Evolutionary conservation across 2,329 filamentous ascomycete genomes (phyloP).

Genomic region (Hymenoscyphus occultus): DNA sequence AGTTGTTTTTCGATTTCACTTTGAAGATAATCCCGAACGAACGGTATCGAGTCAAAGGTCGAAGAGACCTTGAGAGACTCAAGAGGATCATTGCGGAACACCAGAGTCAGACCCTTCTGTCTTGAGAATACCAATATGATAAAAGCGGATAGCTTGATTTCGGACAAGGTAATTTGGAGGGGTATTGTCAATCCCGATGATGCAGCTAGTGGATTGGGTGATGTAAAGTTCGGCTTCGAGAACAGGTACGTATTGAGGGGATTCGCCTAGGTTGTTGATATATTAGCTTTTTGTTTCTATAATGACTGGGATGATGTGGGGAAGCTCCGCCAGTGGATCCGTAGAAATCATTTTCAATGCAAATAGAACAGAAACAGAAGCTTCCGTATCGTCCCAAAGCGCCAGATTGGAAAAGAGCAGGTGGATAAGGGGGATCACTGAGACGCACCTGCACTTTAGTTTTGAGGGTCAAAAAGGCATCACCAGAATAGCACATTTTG

Average conservation of each 20-base stretch:
- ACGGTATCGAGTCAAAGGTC: slow-evolving; percentile 98
- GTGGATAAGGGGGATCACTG: slow-evolving; percentile 9
- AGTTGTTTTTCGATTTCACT: slow-evolving; percentile 93
- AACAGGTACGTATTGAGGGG: slow-evolving; percentile 93
- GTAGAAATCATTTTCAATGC: slow-evolving; percentile 27
- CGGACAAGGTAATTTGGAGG: slow-evolving; percentile 92
- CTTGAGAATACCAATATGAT: slow-evolving; percentile 97
- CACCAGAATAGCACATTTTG: slow-evolving; percentile 97
- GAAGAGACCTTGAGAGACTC: slow-evolving; percentile 98
- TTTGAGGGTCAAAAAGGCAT: slow-evolving; percentile 91
- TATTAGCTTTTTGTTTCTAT: slow-evolving; percentile 47
- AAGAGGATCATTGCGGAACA: slow-evolving; percentile 96
- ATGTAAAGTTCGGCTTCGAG: slow-evolving; percentile 88
- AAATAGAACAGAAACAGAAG: slow-evolving; percentile 10
- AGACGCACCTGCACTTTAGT: slow-evolving; percentile 83
- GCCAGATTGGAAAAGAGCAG: background rate
- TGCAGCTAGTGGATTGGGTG: slow-evolving; percentile 86
- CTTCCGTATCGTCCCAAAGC: slow-evolving; percentile 1
- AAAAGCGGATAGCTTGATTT: slow-evolving; percentile 93
- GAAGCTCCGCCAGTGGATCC: slow-evolving; percentile 32
- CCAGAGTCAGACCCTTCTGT: slow-evolving; percentile 92
- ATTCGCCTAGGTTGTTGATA: slow-evolving; percentile 66
- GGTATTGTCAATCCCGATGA: slow-evolving; percentile 92
- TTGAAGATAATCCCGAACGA: slow-evolving; percentile 95
- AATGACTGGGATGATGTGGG: slow-evolving; percentile 22